Evolutionary conservation across 371 early-diverging fungal species (phyloP).

Genomic region (Mucor circinelloides): DNA sequence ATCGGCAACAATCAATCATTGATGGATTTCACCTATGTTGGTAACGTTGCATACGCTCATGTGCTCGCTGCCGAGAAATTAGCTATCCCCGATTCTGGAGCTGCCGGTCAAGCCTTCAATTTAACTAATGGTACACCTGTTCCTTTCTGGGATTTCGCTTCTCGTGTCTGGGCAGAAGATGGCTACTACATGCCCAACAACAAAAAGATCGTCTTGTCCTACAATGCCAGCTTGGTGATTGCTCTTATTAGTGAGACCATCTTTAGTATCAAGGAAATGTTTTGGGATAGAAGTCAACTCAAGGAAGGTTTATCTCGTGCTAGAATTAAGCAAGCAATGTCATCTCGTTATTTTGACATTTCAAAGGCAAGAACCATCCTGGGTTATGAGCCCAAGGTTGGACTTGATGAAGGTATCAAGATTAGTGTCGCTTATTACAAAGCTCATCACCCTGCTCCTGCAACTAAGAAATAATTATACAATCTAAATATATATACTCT

Average conservation of each 20-base stretch:
- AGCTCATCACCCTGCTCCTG: constrained; percentile 5
- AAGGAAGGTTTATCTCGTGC: constrained; percentile 65
- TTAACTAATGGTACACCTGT: constrained; percentile 93
- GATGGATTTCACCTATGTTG: constrained; percentile 94
- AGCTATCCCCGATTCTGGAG: constrained; percentile 40
- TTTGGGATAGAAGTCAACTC: constrained; percentile 49
- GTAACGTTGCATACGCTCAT: constrained; percentile 91
- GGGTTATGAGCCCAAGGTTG: constrained; percentile 77
- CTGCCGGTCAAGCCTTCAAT: constrained; percentile 77
- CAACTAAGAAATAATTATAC: not conserved
- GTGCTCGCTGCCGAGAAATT: constrained; percentile 85
- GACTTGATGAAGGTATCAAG: constrained; percentile 74
- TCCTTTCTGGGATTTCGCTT: constrained; percentile 91
- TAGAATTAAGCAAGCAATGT: constrained; percentile 71
- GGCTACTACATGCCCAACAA: constrained; percentile 49
- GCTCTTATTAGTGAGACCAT: constrained; percentile 55
- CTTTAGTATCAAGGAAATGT: constrained; percentile 47
- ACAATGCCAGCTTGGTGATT: constrained; percentile 48
- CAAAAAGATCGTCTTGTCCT: constrained; percentile 52
- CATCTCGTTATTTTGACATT: constrained; percentile 81
- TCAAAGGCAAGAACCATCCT: constrained; percentile 76
- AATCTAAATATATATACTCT: not conserved
- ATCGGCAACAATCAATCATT: constrained; percentile 87
- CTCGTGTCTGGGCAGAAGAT: constrained; percentile 64
- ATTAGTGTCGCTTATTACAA: constrained; percentile 35